Conservation (phyloP, 306 rosid genomes). For the Neltuma alba region DNA sequence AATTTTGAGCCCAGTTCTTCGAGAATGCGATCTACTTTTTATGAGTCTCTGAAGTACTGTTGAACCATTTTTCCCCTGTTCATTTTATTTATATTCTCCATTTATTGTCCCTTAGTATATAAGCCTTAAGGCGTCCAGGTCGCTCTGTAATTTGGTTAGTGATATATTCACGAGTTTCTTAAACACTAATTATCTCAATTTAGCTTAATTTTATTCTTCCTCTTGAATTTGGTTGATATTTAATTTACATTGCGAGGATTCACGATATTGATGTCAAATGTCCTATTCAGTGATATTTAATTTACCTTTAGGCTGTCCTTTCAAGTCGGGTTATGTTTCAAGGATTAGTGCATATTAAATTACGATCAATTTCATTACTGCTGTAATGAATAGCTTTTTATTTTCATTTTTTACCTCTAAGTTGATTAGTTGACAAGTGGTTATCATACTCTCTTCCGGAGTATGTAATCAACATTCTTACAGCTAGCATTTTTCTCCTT, state of each 20-base stretch:
- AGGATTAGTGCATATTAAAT: background rate
- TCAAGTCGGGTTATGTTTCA: background rate
- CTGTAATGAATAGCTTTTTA: conserved; percentile 9
- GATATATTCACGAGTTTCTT: background rate
- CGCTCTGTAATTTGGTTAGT: background rate
- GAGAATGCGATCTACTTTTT: conserved; percentile 11
- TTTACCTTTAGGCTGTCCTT: background rate
- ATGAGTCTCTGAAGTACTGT: background rate
- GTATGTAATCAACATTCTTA: background rate
- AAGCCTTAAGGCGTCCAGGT: background rate
- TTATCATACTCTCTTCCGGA: background rate
- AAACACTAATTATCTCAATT: background rate
- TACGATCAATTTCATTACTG: background rate
- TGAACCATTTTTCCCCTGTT: background rate
- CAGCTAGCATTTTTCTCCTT: background rate
- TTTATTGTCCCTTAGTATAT: background rate
- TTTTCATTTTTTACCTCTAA: background rate
- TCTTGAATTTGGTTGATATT: conserved; percentile 1
- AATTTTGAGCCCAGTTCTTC: background rate
- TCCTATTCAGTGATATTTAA: background rate
- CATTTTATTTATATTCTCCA: background rate
- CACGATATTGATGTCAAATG: background rate
- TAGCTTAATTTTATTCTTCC: background rate
- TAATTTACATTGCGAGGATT: background rate
- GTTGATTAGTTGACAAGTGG: background rate